These are phyloP conservation scores for Eutrema yunnanense DNA, from an alignment of 345 rosid species.

Conservation along the genomic window DNA sequence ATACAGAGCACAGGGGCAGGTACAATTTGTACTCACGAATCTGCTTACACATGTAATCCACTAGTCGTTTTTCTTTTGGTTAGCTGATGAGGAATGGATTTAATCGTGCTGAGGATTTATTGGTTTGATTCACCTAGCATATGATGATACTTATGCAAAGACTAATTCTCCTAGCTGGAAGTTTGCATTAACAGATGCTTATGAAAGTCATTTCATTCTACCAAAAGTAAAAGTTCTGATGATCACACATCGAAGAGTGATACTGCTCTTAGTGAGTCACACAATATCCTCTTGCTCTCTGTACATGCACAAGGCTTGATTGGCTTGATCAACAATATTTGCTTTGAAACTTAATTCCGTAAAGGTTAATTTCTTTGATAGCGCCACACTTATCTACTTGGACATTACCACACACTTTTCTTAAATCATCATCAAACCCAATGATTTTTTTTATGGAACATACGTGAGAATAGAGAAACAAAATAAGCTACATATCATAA, in stretches of 20 bases:
- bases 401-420: too few species aligned
- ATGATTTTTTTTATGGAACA: too few species aligned
- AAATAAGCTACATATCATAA: too few species aligned
- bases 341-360: too few species aligned
- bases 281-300: too few species aligned
- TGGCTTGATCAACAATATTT: too few species aligned
- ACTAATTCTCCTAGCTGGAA: conserved; percentile 35
- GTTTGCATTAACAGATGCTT: conserved; percentile 92
- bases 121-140: conserved; percentile 1
- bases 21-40: conserved; percentile 23
- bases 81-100: conserved; percentile 1
- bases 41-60: not conserved
- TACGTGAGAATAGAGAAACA: too few species aligned
- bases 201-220: conserved; percentile 83
- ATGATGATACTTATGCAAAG: not conserved
- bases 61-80: not conserved
- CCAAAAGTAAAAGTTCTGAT: conserved; percentile 64
- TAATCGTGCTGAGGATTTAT: not conserved
- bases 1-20: conserved; percentile 89
- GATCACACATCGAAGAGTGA: conserved; percentile 75
- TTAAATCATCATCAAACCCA: too few species aligned
- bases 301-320: too few species aligned
- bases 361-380: too few species aligned
- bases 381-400: too few species aligned
- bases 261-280: conserved; percentile 68